Evolutionary conservation across 345 rosid species (phyloP), one percentile per base, ranked within the genome.

Genomic region (Eucalyptus camaldulensis): DNA sequence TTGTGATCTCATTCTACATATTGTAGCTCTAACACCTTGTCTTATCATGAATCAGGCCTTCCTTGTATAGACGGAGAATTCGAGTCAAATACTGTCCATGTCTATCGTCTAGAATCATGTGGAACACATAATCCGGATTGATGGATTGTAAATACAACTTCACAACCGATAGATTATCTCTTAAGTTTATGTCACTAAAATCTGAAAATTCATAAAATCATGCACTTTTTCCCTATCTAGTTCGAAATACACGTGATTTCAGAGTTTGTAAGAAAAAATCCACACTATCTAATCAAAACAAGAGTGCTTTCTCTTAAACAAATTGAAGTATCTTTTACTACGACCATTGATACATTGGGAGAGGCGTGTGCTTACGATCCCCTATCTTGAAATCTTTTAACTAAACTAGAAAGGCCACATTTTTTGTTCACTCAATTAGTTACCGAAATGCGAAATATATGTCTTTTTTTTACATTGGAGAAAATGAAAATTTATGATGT

Each of bases 311-410:
- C 22, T 72, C 21, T 21, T 11, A 37, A 69, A 33, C 8, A 37
- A 72, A 72, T 10, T 11, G 14, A 37, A 31, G 31, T 69, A 3
- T 17, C 80, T 69, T 40, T 69, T 72, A 72, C 19, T 21, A 72
- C 5, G 8, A 19, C 3, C 45, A 37, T 37, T 11, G 47, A 40
- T 40, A 21, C 5, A 4, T 11, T 13, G 27, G 83, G 47, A 21
- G 27, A 3, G 67, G 2, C 25, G 0, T 3, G 8, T 76, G 12
- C 27, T 19, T 19, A 76, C 0, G 5, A 33, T 6, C 14, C 3
- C 27, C 5, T 21, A 10, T 76, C 27, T 76, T 3, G 1, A 37
- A 19, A 10, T 13, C 44, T 19, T 37, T 76, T 10, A 21, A 37
- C 27, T 10, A 3, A 1, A 10, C 14, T 76, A 6, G 83, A 37